Base-by-base conservation (phyloP, 441 rosid species). In the Capsella rubella region DNA sequence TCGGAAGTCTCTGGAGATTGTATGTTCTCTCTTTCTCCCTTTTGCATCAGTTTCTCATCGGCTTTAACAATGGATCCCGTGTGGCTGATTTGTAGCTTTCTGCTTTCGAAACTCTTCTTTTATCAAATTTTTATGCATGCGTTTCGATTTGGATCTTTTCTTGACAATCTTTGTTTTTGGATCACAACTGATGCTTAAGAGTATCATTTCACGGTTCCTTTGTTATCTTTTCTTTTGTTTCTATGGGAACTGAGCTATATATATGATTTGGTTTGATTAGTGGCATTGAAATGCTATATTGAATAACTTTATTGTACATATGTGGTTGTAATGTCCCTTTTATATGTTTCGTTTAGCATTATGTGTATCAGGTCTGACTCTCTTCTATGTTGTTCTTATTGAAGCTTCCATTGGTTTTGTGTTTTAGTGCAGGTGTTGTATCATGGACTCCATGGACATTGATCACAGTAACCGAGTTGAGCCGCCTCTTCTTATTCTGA, bases 371-470 rank as follows among this genome's bases (percentile, higher is more conserved):
- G 34, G 11, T 14, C 15, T 39, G 39, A 53, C 12, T 13, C 51
- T n/a, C 28, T 25, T 49, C 39, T 71, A 13, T 18, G 31, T 54
- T 28, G 14, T 72, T 61, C 37, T n/a, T 12, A 52, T 29, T 16
- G 39, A 47, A 50, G 27, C 5, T 42, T 35, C 55, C 61, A 51
- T 71, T 72, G 68, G 61, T 69, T 59, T 37, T 11, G 28, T 46
- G 49, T 50, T 45, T 76, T 51, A 5, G 27, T 73, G 31, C 76
- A 47, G 80, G 62, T 72, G 18, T 5, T 39, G 16, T 47, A 74
- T 64, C 55, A 77, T 81, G 80, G 88, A 80, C 35, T 34, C 40
- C 14, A 76, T 75, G 86, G 89, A 84, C n/a, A 53, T 73, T 61
- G 86, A 73, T 69, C 78, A 82, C 72, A 83, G 72, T 52, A 80